Evolutionary conservation across 2,329 filamentous ascomycete genomes (phyloP).

Genomic region (Calonectria leucothoes): DNA sequence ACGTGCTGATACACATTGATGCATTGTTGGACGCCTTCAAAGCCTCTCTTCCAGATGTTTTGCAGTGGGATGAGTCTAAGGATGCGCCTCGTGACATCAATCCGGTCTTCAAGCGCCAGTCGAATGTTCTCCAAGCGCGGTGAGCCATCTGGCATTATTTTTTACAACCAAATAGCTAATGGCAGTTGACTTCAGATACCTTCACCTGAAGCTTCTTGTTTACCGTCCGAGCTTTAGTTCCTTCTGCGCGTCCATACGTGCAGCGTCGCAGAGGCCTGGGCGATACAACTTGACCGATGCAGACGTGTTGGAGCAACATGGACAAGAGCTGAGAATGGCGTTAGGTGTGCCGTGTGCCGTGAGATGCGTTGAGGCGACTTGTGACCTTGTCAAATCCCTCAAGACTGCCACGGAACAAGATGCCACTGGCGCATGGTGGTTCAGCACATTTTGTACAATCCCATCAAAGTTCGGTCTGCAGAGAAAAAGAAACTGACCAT

Average conservation of each 20-base stretch:
- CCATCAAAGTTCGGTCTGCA: accelerated
- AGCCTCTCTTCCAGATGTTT: background rate
- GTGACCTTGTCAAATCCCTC: background rate
- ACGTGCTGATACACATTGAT: background rate
- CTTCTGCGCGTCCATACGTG: conserved; percentile 1
- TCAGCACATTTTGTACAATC: background rate
- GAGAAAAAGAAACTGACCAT: no score
- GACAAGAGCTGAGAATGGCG: background rate
- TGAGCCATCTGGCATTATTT: background rate
- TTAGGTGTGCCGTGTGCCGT: background rate
- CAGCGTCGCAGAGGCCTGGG: background rate
- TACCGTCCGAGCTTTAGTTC: conserved; percentile 7
- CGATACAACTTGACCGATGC: background rate
- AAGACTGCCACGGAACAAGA: background rate
- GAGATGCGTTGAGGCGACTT: background rate
- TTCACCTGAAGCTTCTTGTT: conserved; percentile 11
- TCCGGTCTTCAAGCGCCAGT: background rate
- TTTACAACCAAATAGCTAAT: background rate
- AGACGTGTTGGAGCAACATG: background rate
- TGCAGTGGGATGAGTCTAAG: background rate
- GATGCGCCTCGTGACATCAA: background rate
- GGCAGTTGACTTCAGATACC: background rate
- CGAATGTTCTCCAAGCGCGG: conserved; percentile 8
- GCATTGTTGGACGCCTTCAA: background rate
- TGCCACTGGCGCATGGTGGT: conserved; percentile 14